Conservation (phyloP, 148 eudicot species). For the Selenicereus undatus region DNA sequence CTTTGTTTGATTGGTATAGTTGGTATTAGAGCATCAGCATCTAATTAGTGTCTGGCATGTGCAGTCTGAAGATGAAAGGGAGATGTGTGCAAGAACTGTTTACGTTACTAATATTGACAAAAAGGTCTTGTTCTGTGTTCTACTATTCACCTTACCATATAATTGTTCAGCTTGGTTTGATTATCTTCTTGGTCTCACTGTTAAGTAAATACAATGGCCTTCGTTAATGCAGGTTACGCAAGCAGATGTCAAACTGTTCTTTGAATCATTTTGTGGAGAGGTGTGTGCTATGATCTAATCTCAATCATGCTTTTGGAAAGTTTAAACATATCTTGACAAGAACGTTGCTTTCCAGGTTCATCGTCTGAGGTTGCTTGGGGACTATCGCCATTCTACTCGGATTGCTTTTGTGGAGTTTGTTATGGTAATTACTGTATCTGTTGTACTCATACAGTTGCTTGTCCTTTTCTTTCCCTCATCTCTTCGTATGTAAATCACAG, state of each 20-base stretch:
- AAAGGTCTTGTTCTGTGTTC: constrained; percentile 41
- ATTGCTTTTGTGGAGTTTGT: constrained; percentile 55
- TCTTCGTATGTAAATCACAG: neutral
- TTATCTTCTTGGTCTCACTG: neutral
- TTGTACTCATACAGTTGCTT: neutral
- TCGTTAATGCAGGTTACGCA: constrained; percentile 67
- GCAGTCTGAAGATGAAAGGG: constrained; percentile 89
- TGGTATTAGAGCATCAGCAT: neutral
- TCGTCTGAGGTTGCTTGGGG: constrained; percentile 51
- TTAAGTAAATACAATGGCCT: neutral
- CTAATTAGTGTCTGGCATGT: constrained; percentile 20
- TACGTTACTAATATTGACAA: constrained; percentile 88
- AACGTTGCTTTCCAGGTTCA: constrained; percentile 32
- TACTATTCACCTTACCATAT: neutral
- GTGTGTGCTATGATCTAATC: constrained; percentile 36
- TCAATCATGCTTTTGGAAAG: neutral
- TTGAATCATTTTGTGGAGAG: constrained; percentile 88
- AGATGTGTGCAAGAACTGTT: constrained; percentile 94
- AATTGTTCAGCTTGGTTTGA: neutral
- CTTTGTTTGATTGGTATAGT: neutral
- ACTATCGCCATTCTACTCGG: constrained; percentile 41
- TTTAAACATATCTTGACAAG: neutral
- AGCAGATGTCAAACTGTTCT: constrained; percentile 79
- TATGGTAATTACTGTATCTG: constrained; percentile 27
- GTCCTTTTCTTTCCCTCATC: neutral